Conservation (phyloP, 2,329 filamentous ascomycete genomes). For the Nigrospora osmanthi region DNA sequence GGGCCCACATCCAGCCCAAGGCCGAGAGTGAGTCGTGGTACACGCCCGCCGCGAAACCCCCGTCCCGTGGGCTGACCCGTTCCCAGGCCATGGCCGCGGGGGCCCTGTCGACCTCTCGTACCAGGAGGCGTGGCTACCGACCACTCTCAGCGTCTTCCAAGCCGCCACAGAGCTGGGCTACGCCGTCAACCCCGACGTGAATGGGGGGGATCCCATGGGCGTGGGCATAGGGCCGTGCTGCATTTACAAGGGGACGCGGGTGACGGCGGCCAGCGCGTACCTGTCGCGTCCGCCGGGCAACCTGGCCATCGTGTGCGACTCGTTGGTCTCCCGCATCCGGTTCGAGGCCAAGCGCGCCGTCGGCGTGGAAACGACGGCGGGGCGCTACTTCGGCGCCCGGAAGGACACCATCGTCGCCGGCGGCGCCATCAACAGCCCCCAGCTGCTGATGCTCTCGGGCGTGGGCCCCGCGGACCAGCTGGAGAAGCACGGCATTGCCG, state of each 20-base stretch:
- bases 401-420: constrained; percentile 18
- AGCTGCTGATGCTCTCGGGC: constrained; percentile 20
- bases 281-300: constrained; percentile 5
- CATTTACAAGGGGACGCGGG: constrained; percentile 26
- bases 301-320: constrained; percentile 4
- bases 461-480: constrained; percentile 16
- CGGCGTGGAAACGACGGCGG: constrained; percentile 6
- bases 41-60: neutral
- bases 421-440: constrained; percentile 16
- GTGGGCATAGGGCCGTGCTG: constrained; percentile 14
- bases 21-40: constrained; percentile 4
- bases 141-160: constrained; percentile 6
- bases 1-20: constrained; percentile 25
- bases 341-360: constrained; percentile 11
- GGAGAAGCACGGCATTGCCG: constrained; percentile 10
- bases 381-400: constrained; percentile 3
- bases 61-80: neutral
- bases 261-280: constrained; percentile 30
- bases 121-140: constrained; percentile 8
- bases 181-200: constrained; percentile 8
- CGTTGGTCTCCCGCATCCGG: constrained; percentile 6
- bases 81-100: constrained; percentile 9
- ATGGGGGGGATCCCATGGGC: constrained; percentile 11
- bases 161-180: constrained; percentile 9
- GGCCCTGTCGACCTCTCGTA: constrained; percentile 13